These are phyloP conservation scores for Starmerella apis DNA, from an alignment of 805 yeast genomes.

Conservation along the genomic window DNA sequence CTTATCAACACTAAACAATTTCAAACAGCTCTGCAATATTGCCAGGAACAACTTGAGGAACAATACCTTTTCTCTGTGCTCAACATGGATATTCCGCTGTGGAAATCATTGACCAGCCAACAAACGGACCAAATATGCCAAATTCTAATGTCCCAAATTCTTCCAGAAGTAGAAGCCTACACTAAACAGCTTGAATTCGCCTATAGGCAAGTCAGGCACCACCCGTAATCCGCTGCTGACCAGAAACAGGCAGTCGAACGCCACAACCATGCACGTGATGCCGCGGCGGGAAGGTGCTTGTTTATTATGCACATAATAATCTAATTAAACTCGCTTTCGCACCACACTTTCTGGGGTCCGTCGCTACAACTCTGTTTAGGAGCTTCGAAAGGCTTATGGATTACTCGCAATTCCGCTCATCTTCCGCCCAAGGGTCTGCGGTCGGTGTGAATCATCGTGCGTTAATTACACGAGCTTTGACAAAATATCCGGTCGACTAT, in stretches of 20 bases:
- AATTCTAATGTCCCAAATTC: conserved; percentile 10
- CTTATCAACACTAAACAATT: conserved; percentile 15
- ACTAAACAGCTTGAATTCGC: not conserved
- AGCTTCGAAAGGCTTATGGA: too few species aligned
- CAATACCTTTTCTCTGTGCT: conserved; percentile 10
- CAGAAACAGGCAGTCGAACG: not conserved
- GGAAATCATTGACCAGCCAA: not conserved
- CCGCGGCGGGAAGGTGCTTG: not conserved
- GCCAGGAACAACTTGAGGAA: not conserved
- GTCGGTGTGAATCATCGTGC: conserved; percentile 36
- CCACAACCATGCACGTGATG: not conserved
- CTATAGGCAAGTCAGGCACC: not conserved
- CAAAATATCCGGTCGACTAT: conserved; percentile 37
- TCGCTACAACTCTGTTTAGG: too few species aligned
- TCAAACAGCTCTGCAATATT: conserved; percentile 8
- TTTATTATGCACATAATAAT: not conserved
- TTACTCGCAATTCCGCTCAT: conserved; percentile 21
- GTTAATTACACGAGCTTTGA: conserved; percentile 35
- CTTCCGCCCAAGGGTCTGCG: conserved; percentile 24
- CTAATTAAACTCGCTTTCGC: too few species aligned
- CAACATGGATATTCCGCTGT: conserved; percentile 12
- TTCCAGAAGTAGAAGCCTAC: not conserved
- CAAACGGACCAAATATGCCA: not conserved
- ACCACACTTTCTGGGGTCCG: too few species aligned
- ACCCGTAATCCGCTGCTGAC: too few species aligned